Percentiles rank a stretch among this genome's conserved stretches.
Evolutionary conservation across 176 grass and related monocot genomes (phyloP).

Genomic region (Carex littledalei): DNA sequence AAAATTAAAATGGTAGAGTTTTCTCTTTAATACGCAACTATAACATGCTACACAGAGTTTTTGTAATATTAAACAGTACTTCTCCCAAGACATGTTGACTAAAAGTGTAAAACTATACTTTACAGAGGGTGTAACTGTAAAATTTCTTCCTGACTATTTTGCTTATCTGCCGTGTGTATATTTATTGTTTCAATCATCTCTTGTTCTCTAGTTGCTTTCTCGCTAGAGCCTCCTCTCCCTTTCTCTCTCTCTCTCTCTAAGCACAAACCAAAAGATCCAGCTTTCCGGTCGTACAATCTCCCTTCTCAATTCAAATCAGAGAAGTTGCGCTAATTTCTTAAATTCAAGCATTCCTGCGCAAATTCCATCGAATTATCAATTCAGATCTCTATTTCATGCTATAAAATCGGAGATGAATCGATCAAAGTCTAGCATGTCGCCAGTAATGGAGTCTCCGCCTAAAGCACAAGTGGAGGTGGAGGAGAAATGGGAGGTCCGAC

Average conservation of each 20-base stretch:
- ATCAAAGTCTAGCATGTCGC: conserved; percentile 21
- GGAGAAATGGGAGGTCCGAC: conserved; percentile 89
- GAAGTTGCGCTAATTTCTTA: neutral
- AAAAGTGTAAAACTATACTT: neutral
- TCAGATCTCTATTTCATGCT: conserved; percentile 14
- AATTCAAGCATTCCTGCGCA: neutral
- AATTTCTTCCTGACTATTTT: neutral
- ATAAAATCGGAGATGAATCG: conserved; percentile 13
- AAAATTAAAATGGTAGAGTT: neutral
- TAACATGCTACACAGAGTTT: neutral
- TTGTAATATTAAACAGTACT: neutral
- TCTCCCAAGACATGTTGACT: neutral
- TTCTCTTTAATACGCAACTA: neutral
- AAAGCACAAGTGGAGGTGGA: conserved; percentile 38
- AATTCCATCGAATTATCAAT: neutral
- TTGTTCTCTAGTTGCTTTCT: conserved; percentile 11
- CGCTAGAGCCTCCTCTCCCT: conserved; percentile 12
- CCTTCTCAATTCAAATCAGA: neutral
- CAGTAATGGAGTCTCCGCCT: neutral
- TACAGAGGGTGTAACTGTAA: conserved; percentile 4
- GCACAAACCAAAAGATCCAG: conserved; percentile 20
- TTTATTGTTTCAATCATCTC: conserved; percentile 21
- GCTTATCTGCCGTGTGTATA: conserved; percentile 9
- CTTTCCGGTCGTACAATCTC: conserved; percentile 10
- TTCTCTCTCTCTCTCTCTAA: conserved; percentile 2